Evolutionary conservation across 139 green algal species (phyloP), one percentile per base, ranked within the genome.

Genomic region (Chlamydomonas sp.): DNA sequence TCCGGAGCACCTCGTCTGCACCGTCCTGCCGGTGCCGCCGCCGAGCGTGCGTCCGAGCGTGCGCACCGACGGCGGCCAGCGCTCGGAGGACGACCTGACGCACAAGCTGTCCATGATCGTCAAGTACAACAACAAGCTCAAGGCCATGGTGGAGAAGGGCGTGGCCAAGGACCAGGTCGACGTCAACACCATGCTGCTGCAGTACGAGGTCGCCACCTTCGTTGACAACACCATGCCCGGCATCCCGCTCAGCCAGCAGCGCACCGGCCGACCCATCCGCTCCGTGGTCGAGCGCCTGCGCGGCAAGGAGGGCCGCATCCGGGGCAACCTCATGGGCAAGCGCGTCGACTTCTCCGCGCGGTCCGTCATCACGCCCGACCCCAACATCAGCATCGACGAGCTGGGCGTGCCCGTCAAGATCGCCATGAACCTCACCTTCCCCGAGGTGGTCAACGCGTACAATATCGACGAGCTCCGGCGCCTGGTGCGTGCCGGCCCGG

Each of bases 321-420:
- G 92, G 22, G 93, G 92, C 65, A 98, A 98, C 84, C 85, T 98
- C 8, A 97, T 98, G 93, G 94, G 93, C 58, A 98, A 98, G 84
- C 89, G 93, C 39, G 93, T 97, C 13, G 93, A 98, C 86, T 98
- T 97, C 72, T 96, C 87, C 0, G 92, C 92, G 8, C 85, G 93
- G 54, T 96, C 89, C 0, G 94, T 98, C 75, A 98, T 98, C 76
- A 90, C 81, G 13, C 88, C 91, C 6, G 93, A 98, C 73, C 86
- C 93, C 43, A 97, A 97, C 80, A 91, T 98, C 29, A 85, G 86
- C 58, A 91, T 98, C 61, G 93, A 98, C 73, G 85, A 97, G 84
- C 84, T 98, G 33, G 93, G 93, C 35, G 91, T 98, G 54, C 93
- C 93, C n/a, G 94, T 90, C 85, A 83, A 68, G 59, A 97, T 98